Evolutionary conservation across 306 rosid genomes (phyloP).

Genomic region (Cucumis hystrix): DNA sequence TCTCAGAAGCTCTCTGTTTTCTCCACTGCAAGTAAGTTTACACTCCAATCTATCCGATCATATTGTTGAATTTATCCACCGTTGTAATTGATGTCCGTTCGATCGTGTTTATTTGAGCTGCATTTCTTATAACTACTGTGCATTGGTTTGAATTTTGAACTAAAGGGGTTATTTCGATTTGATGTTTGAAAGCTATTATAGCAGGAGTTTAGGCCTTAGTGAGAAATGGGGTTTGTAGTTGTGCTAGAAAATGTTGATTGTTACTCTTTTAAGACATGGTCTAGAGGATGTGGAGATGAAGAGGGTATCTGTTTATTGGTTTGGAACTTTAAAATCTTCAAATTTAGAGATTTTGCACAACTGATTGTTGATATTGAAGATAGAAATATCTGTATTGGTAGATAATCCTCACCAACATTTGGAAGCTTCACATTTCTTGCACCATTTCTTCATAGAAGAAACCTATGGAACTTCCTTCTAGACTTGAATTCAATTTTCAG

Average conservation of each 20-base stretch:
- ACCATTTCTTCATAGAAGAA: not conserved
- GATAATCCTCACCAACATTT: no score
- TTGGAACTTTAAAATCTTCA: not conserved
- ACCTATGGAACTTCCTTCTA: not conserved
- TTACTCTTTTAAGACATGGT: not conserved
- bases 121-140: not conserved
- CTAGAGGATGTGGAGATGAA: not conserved
- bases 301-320: not conserved
- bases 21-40: slow-evolving; percentile 17
- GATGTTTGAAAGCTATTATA: not conserved
- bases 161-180: not conserved
- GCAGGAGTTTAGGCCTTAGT: not conserved
- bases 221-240: not conserved
- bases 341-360: not conserved
- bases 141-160: not conserved
- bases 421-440: not conserved
- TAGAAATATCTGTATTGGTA: no score
- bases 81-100: not conserved
- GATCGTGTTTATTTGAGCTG: not conserved
- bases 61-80: not conserved
- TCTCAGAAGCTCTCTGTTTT: slow-evolving; percentile 22
- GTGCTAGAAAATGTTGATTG: not conserved
- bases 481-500: not conserved
- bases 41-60: not conserved
- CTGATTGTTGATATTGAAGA: not conserved